Evolutionary conservation across 176 grass and related monocot species (phyloP), one percentile per base, ranked within the genome.

Genomic region (Hordeum marinum): DNA sequence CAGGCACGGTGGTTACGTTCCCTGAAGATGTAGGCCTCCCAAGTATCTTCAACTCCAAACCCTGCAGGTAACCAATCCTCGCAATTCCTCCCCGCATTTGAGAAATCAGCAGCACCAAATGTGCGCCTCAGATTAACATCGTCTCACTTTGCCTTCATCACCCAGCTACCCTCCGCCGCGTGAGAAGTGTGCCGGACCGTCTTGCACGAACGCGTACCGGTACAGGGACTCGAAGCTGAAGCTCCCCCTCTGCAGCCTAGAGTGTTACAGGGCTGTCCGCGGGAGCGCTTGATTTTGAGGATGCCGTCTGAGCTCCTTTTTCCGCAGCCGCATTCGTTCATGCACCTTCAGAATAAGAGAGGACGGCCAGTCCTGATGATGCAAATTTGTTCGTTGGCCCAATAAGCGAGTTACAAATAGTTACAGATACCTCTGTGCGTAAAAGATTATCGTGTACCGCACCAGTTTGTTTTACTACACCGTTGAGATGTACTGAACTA

Each of bases 31-130:
- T 98, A 82, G 93, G 89, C 40, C 89, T 98, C 42, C 96, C 96
- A 48, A 93, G 87, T 85, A 90, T 98, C 85, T 94, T 98, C 82
- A 72, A 85, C 63, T 94, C 93, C 67, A 93, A 95, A 36, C 93
- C 89, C 13, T 79, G 78, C 80, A 92, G 85, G 96, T 95, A n/a
- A n/a, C 18, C 63, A 50, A 27, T 39, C 74, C 52, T 85, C 37
- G 0, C 31, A 79, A 80, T 55, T 18, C 17, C 60, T 79, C 58
- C 4, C 39, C 18, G 3, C 27, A 1, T n/a, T 29, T 4, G 24
- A 39, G 52, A 29, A 13, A 32, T 24, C 2, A 1, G 5, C 10
- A 0, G 17, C 10, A 5, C 10, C 18, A 18, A 13, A 68, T 43
- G 64, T 42, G 68, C 1, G 14, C 24, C 66, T 84, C 31, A 60